Percentiles rank a stretch among this genome's conserved stretches.
phyloP scores from a whole-genome alignment of 2,329 filamentous ascomycete genomes.

The Gaeumannomyces tritici region DNA sequence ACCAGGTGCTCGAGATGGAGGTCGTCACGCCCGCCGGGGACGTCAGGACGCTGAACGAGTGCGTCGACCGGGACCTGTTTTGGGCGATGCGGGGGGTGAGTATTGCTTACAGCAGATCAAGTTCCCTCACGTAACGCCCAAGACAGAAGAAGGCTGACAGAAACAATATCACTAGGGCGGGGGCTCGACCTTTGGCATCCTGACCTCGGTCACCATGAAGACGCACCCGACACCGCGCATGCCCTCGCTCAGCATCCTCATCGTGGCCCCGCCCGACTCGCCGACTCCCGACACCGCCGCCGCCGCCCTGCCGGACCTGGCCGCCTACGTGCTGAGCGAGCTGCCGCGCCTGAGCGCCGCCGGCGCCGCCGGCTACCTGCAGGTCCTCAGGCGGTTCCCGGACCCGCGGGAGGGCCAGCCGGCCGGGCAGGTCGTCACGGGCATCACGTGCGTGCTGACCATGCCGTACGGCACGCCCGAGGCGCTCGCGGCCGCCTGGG shows the following conservation, averaged over 20 bases:
- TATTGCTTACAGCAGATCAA: constrained; percentile 4
- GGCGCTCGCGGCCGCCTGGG: not conserved
- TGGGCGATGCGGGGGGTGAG: constrained; percentile 52
- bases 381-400: constrained; percentile 24
- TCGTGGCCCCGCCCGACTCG: constrained; percentile 11
- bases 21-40: constrained; percentile 42
- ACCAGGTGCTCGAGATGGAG: constrained; percentile 49
- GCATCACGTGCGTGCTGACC: constrained; percentile 10
- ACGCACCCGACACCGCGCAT: constrained; percentile 34
- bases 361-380: constrained; percentile 39
- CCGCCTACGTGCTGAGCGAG: constrained; percentile 34
- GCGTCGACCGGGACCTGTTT: constrained; percentile 45
- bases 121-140: not conserved
- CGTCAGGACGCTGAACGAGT: constrained; percentile 37
- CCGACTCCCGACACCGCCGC: not conserved
- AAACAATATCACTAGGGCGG: constrained; percentile 31
- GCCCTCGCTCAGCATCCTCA: constrained; percentile 11
- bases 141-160: not conserved
- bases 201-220: constrained; percentile 47
- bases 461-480: constrained; percentile 2
- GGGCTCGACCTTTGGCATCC: constrained; percentile 50
- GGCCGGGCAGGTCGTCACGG: constrained; percentile 13
- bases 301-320: constrained; percentile 25
- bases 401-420: constrained; percentile 14
- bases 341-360: constrained; percentile 37